Evolutionary conservation across 1,284 basidiomycete species (phyloP).

Genomic region (Mycena sp.): DNA sequence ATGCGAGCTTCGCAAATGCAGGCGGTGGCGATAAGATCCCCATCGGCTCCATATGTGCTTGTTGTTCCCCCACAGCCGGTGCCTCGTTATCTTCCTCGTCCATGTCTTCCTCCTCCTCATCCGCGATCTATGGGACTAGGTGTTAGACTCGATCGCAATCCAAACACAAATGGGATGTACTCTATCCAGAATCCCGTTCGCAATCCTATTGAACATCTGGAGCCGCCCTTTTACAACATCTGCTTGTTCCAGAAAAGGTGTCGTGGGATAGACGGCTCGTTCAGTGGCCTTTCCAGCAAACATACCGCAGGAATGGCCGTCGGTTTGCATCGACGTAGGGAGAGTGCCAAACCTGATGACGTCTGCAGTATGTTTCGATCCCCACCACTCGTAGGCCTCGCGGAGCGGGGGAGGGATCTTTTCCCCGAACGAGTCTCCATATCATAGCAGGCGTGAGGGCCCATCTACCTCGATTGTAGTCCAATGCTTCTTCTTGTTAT

Average conservation of each 20-base stretch:
- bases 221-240: background rate
- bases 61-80: background rate
- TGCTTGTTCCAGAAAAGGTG: background rate
- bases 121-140: background rate
- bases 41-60: background rate
- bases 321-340: conserved; percentile 8
- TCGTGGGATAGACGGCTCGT: conserved; percentile 19
- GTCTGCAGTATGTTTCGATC: conserved; percentile 12
- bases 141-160: background rate
- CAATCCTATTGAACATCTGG: background rate
- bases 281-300: conserved; percentile 21
- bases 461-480: conserved; percentile 22
- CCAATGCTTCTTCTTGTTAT: conserved; percentile 23
- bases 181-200: conserved; percentile 14
- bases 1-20: background rate
- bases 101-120: background rate
- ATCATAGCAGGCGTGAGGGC: background rate
- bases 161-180: background rate
- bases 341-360: background rate
- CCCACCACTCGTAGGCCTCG: conserved; percentile 24
- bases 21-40: background rate
- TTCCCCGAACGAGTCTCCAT: conserved; percentile 23
- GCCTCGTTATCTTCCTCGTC: background rate
- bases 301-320: conserved; percentile 21
- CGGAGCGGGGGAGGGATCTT: conserved; percentile 14